These are phyloP conservation scores for Seiridium cupressi DNA, from an alignment of 2,329 filamentous ascomycete genomes.

Conservation along the genomic window DNA sequence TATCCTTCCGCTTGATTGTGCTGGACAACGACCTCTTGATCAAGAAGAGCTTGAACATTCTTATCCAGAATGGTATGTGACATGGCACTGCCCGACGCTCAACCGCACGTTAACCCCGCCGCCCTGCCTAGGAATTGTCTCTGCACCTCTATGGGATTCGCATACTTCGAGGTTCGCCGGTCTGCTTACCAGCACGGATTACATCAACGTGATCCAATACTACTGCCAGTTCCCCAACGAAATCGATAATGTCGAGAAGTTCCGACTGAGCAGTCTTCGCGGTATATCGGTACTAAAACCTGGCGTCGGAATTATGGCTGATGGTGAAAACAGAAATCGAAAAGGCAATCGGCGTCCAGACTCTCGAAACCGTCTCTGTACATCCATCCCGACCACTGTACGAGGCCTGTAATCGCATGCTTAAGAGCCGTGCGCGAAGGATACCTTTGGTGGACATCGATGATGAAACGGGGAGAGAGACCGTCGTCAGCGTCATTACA, in stretches of 20 bases:
- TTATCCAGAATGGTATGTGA: conserved; percentile 84
- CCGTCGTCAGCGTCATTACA: conserved; percentile 94
- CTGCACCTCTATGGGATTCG: conserved; percentile 95
- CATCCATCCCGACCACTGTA: conserved; percentile 88
- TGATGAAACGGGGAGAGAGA: conserved; percentile 87
- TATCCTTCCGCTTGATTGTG: conserved; percentile 93
- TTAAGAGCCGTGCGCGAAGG: conserved; percentile 85
- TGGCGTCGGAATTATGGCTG: conserved; percentile 9
- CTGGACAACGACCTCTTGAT: conserved; percentile 94
- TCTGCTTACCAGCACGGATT: conserved; percentile 91
- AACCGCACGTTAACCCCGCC: conserved; percentile 7
- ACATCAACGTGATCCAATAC: conserved; percentile 98
- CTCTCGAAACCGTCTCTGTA: conserved; percentile 94
- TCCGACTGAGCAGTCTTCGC: conserved; percentile 86
- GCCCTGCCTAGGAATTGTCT: conserved; percentile 76
- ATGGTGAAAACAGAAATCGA: conserved; percentile 71
- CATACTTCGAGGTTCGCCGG: conserved; percentile 90
- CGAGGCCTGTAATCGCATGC: conserved; percentile 92
- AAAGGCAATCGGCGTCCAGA: conserved; percentile 84
- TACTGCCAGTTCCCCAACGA: conserved; percentile 97
- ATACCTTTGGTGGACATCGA: conserved; percentile 94
- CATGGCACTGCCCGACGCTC: not conserved
- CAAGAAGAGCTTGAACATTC: conserved; percentile 93
- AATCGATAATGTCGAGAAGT: conserved; percentile 86
- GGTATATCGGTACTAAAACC: conserved; percentile 46